Evolutionary conservation across 306 rosid species (phyloP).

Genomic region (Prunus kanzakura): DNA sequence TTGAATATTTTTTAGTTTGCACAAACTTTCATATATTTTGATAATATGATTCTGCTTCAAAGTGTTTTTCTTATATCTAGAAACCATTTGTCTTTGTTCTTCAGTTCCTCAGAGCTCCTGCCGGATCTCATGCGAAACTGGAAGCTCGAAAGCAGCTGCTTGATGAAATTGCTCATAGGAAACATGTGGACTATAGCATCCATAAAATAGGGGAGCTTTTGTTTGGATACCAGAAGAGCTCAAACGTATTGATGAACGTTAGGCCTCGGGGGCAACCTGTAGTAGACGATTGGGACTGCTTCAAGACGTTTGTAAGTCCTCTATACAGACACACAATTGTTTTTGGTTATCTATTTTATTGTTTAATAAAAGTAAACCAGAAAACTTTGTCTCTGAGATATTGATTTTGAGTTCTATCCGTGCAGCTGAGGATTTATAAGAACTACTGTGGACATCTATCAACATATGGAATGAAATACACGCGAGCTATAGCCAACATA

Average conservation of each 20-base stretch:
- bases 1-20: not conserved
- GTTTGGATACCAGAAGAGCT: slow-evolving; percentile 37
- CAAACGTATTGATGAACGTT: slow-evolving; percentile 23
- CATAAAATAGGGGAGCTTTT: slow-evolving; percentile 33
- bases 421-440: slow-evolving; percentile 35
- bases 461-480: slow-evolving; percentile 41
- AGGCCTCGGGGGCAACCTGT: slow-evolving; percentile 47
- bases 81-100: not conserved
- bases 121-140: slow-evolving; percentile 34
- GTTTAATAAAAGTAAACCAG: not conserved
- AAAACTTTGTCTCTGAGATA: not conserved
- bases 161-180: slow-evolving; percentile 33
- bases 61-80: not conserved
- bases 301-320: slow-evolving; percentile 45
- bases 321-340: too few relatives aligned
- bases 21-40: not conserved
- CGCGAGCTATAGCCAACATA: slow-evolving; percentile 45
- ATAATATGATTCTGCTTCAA: not conserved
- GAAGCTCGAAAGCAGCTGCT: slow-evolving; percentile 37
- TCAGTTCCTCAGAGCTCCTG: slow-evolving; percentile 41
- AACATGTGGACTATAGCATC: slow-evolving; percentile 31
- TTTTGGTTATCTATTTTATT: too few relatives aligned
- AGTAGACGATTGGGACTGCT: slow-evolving; percentile 68
- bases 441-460: slow-evolving; percentile 34
- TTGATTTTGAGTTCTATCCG: not conserved